Evolutionary conservation across 129 eudicot genomes (phyloP), one percentile per base, ranked within the genome.

Genomic region (Arctium lappa): DNA sequence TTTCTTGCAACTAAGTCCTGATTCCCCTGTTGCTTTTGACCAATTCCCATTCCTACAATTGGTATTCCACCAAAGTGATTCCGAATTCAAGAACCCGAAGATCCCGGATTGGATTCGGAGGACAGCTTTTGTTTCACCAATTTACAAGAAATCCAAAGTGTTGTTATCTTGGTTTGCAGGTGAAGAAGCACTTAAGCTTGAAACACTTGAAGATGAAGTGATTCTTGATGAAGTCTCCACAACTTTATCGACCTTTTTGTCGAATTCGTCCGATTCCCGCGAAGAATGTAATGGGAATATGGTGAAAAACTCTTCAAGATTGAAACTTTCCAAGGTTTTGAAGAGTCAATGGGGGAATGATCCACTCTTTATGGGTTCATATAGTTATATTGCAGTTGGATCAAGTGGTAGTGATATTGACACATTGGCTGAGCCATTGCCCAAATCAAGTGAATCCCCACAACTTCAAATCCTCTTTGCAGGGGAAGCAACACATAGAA

Each of bases 401-500:
- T 92, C 97, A 77, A 94, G 96, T 84, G 84, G 89, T 32, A 86
- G 85, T 53, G 98, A 94, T 84, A 84, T 94, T 62, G 97, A 94
- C 86, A 79, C 85, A 16, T 71, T 94, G 91, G 94, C 97, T 30
- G 91, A 87, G 88, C 97, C 93, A 85, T 89, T 93, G 90, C 93
- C 91, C 5, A 80, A 70, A 48, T 69, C 34, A 74, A 74, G 60
- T 78, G 84, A 69, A 65, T 82, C 88, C 9, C 82, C 85, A 10
- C 85, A 87, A 69, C 94, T 94, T 27, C 98, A 94, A 84, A 87
- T 94, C 31, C 84, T 94, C 5, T 94, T 94, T 84, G 98, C 98
- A 75, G 98, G 98, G 60, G 98, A 94, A 89, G 98, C 98, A 48
- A 94, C 98, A 48, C 97, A 94, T 74, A 94, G 93, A 82, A 94